Evolutionary conservation across 2,329 filamentous ascomycete species (phyloP).

Genomic region (Raffaelea deltoideospora): DNA sequence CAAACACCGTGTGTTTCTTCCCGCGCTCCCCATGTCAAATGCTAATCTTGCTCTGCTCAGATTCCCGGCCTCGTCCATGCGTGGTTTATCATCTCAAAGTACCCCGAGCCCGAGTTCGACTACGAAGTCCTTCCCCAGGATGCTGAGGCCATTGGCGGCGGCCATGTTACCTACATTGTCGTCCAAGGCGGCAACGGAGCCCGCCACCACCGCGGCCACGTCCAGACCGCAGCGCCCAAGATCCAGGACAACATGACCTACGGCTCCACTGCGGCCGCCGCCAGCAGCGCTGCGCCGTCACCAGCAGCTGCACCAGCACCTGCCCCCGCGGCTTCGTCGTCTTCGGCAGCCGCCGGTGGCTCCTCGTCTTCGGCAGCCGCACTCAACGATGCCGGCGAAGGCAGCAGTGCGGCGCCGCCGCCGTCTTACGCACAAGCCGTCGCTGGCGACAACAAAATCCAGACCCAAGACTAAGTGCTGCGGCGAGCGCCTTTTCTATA

Average conservation of each 20-base stretch:
- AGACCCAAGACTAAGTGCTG: slow-evolving; percentile 49
- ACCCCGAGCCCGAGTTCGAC: slow-evolving; percentile 59
- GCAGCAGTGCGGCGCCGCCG: slow-evolving; percentile 39
- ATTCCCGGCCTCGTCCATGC: slow-evolving; percentile 83
- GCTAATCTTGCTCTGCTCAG: slow-evolving; percentile 14
- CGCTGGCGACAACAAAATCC: slow-evolving; percentile 81
- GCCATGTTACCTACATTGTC: slow-evolving; percentile 64
- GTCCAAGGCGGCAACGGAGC: no score
- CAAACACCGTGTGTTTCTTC: neutral
- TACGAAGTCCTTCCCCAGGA: slow-evolving; percentile 51
- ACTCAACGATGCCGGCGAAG: slow-evolving; percentile 22
- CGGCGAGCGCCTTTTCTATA: no score
- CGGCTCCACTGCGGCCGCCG: slow-evolving; percentile 21
- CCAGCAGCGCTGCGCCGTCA: slow-evolving; percentile 16
- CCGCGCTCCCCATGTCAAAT: neutral
- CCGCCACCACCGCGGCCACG: slow-evolving; percentile 19
- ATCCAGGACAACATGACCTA: slow-evolving; percentile 27
- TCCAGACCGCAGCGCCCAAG: slow-evolving; percentile 12
- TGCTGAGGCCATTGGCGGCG: slow-evolving; percentile 23
- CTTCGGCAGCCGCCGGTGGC: slow-evolving; percentile 10
- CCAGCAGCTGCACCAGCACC: slow-evolving; percentile 11
- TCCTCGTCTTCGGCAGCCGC: slow-evolving; percentile 11
- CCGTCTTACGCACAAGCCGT: slow-evolving; percentile 86
- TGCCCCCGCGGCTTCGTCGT: slow-evolving; percentile 9
- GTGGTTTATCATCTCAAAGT: slow-evolving; percentile 94